phyloP scores from a whole-genome alignment of 495 filamentous ascomycete genomes.

The Gamarada debralockiae region DNA sequence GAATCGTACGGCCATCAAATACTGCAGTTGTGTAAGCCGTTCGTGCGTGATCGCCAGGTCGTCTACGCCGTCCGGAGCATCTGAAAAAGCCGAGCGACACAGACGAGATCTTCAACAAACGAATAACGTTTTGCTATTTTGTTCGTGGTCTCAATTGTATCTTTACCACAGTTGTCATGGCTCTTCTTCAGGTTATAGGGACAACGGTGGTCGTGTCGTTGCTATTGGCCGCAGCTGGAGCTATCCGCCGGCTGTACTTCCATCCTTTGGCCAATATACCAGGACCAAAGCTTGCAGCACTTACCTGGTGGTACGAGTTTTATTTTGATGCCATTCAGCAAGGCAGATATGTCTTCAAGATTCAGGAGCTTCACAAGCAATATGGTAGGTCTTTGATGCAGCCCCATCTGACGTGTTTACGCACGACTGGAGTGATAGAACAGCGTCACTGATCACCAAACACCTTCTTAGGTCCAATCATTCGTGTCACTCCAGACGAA shows the following conservation, averaged over 20 bases:
- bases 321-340: conserved; percentile 41
- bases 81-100: too few relatives aligned
- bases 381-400: conserved; percentile 35
- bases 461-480: conserved; percentile 39
- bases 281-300: conserved; percentile 41
- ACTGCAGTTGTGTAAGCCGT: too few relatives aligned
- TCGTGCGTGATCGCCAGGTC: too few relatives aligned
- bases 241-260: conserved; percentile 32
- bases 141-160: too few relatives aligned
- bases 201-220: too few relatives aligned
- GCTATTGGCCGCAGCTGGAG: neutral
- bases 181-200: too few relatives aligned
- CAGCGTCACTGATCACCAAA: conserved; percentile 36
- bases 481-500: conserved; percentile 54
- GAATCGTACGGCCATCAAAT: too few relatives aligned
- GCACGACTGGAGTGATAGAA: neutral
- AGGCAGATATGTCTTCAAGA: conserved; percentile 37
- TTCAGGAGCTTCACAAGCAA: conserved; percentile 40
- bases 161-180: too few relatives aligned
- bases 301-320: conserved; percentile 41
- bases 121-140: too few relatives aligned
- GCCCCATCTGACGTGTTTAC: neutral
- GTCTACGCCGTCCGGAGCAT: too few relatives aligned
- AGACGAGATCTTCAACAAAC: too few relatives aligned
- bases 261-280: conserved; percentile 40